These are phyloP conservation scores for Arabidopsis lyrata DNA, from an alignment of 441 rosid species.

Conservation along the genomic window DNA sequence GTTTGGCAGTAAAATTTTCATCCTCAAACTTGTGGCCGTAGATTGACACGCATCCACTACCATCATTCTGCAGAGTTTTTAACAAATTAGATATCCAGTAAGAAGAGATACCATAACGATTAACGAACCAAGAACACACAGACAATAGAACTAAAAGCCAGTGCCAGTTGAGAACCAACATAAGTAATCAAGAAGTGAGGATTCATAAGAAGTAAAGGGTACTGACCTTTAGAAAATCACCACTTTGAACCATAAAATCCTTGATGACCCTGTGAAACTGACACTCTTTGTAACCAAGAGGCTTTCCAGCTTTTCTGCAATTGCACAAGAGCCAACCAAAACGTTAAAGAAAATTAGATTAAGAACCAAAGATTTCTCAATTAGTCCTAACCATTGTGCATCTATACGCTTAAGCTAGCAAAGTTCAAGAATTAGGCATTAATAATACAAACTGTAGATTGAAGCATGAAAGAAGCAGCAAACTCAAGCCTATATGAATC, in stretches of 20 bases:
- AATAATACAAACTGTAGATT: slow-evolving; percentile 3
- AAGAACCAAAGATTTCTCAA: slow-evolving; percentile 14
- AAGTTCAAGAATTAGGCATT: not conserved
- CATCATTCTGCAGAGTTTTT: slow-evolving; percentile 78
- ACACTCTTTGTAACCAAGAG: slow-evolving; percentile 91
- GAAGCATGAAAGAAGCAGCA: slow-evolving; percentile 8
- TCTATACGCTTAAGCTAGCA: not conserved
- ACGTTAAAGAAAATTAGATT: slow-evolving; percentile 1
- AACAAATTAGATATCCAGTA: not conserved
- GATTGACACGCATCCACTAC: slow-evolving; percentile 88
- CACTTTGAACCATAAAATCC: slow-evolving; percentile 98
- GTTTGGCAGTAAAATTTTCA: slow-evolving; percentile 87
- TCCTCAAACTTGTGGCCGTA: slow-evolving; percentile 91
- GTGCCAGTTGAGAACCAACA: not conserved
- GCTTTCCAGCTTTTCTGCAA: slow-evolving; percentile 86
- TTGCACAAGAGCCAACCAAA: slow-evolving; percentile 14
- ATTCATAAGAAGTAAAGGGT: not conserved
- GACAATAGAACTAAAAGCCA: not conserved
- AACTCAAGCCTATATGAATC: not conserved
- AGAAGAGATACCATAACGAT: not conserved
- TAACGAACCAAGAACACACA: not conserved
- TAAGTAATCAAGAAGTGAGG: not conserved
- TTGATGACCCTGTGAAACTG: slow-evolving; percentile 95
- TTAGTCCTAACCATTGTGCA: not conserved
- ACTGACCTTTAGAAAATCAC: slow-evolving; percentile 88